Percentiles rank a stretch among this genome's conserved stretches.
These are phyloP conservation scores for Melampsora abietis-canadensis DNA, from an alignment of 1,284 basidiomycete genomes.

Conservation along the genomic window DNA sequence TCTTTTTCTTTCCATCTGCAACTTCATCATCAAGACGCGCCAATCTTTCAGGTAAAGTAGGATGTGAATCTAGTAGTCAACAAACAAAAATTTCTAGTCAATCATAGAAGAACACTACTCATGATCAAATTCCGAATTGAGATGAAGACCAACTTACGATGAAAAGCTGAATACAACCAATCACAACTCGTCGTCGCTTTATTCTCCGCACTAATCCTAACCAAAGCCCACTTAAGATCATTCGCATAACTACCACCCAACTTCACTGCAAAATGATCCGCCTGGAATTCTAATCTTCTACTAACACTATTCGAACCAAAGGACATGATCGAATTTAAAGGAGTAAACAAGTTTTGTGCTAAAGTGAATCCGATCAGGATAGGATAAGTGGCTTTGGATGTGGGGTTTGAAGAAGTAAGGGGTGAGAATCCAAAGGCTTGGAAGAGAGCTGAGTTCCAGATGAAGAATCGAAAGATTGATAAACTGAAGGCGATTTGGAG, in stretches of 20 bases:
- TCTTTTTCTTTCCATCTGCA: too few relatives aligned
- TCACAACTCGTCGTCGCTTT: conserved; percentile 85
- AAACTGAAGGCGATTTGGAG: conserved; percentile 81
- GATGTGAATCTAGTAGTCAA: conserved; percentile 43
- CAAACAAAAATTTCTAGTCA: too few relatives aligned
- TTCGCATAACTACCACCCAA: conserved; percentile 58
- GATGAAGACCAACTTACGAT: conserved; percentile 18
- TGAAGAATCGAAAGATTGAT: conserved; percentile 83
- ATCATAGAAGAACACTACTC: too few relatives aligned
- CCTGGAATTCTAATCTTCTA: conserved; percentile 82
- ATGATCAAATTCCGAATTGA: too few relatives aligned
- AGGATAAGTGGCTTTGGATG: conserved; percentile 58
- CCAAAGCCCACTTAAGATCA: conserved; percentile 73
- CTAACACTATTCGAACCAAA: conserved; percentile 76
- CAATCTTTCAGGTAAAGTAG: conserved; percentile 36
- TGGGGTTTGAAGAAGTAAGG: conserved; percentile 54
- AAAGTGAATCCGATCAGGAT: conserved; percentile 84
- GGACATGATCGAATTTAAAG: conserved; percentile 72
- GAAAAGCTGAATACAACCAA: conserved; percentile 62
- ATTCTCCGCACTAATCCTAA: conserved; percentile 82
- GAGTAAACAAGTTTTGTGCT: conserved; percentile 79
- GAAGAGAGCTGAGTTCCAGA: conserved; percentile 77
- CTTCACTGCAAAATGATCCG: conserved; percentile 74
- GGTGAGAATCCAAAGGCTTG: conserved; percentile 80
- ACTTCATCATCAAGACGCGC: not conserved